Evolutionary conservation across 148 eudicot species (phyloP), one percentile per base, ranked within the genome.

Genomic region (Talinum fruticosum): DNA sequence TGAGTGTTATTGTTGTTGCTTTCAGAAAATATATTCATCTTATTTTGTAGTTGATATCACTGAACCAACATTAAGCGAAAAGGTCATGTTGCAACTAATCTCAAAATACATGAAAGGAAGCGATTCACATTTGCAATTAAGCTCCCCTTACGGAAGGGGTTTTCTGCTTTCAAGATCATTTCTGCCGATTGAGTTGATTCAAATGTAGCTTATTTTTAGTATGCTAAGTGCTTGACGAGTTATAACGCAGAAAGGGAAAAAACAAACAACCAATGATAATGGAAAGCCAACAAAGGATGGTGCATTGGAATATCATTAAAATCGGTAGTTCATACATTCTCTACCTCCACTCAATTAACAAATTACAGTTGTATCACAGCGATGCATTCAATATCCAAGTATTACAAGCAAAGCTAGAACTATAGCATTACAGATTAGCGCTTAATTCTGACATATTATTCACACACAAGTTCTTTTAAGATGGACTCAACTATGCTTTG

Each of bases 381-480:
- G 33, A 45, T 47, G 15, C 12, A 18, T 29, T 24, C 70, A 74
- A 65, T 51, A 28, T 69, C 26, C 49, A 28, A 69, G 35, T 45
- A 61, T 28, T 71, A 76, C 59, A 32, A 36, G 62, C 5, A 4
- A 64, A 34, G 41, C 29, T 32, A 69, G 73, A 54, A 35, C 21
- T 44, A 38, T 41, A 2, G 13, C 12, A 73, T 41, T 73, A 72
- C 34, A 73, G 47, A 61, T 34, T 24, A 44, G 57, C 73, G 53
- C 5, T 44, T 32, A 68, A 1, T 10, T 36, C 33, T 45, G 69
- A 69, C 36, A 49, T 69, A 49, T 69, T 64, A 82, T 38, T 72
- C 83, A 49, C 41, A 71, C 80, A 93, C 30, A 49, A 93, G 86
- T n/a, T 81, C 89, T 82, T 69, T 91, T 47, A 91, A 36, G 54